Evolutionary conservation across 2,329 filamentous ascomycete genomes (phyloP).

Genomic region (Chaetomium olivaceum): DNA sequence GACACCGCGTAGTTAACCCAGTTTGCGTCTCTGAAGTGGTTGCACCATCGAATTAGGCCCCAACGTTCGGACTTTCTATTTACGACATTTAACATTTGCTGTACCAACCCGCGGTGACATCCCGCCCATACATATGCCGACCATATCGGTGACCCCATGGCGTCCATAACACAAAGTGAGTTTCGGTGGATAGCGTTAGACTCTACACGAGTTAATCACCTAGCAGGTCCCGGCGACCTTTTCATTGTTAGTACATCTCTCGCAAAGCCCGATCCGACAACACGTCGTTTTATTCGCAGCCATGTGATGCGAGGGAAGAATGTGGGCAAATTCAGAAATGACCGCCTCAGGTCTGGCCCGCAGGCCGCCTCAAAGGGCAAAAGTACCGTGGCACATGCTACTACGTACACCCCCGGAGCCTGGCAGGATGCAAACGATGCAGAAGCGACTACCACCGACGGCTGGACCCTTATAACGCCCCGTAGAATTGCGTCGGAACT

Average conservation of each 20-base stretch:
- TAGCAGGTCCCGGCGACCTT: background rate
- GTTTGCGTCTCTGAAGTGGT: too few relatives aligned
- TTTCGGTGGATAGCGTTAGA: too few relatives aligned
- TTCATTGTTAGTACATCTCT: slow-evolving; percentile 17
- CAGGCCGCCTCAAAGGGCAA: background rate
- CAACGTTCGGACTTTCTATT: background rate
- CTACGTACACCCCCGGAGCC: background rate
- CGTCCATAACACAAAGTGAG: background rate
- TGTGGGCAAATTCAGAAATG: slow-evolving; percentile 22
- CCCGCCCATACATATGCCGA: background rate
- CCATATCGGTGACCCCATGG: background rate
- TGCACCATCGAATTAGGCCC: background rate
- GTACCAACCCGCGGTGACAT: background rate
- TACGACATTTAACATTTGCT: background rate
- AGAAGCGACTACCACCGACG: background rate
- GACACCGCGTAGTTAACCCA: background rate
- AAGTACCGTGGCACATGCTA: background rate
- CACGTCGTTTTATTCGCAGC: slow-evolving; percentile 34
- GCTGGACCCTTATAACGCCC: slow-evolving; percentile 1
- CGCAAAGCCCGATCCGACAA: slow-evolving; percentile 28
- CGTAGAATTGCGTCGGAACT: slow-evolving; percentile 9
- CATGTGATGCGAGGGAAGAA: slow-evolving; percentile 38
- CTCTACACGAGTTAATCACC: background rate
- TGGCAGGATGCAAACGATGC: background rate
- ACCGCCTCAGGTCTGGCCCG: background rate